Percentiles rank a stretch among this genome's conserved stretches.
These are phyloP conservation scores for Exophiala bonariae DNA, from an alignment of 2,329 filamentous ascomycete species.

Conservation along the genomic window DNA sequence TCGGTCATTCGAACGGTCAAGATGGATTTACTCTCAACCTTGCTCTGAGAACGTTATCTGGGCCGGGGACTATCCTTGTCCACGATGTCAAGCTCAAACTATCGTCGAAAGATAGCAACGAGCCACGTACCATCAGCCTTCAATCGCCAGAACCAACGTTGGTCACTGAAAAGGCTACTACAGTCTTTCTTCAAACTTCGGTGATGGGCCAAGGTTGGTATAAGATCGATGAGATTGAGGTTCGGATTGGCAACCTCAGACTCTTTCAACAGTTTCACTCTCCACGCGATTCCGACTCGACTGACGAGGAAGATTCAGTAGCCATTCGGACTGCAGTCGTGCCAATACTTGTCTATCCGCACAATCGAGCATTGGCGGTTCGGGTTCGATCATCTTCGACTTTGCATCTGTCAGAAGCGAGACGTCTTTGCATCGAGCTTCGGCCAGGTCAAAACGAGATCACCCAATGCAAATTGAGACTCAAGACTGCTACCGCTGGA, in stretches of 20 bases:
- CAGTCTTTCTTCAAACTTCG: constrained; percentile 31
- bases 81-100: constrained; percentile 17
- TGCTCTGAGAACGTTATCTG: constrained; percentile 7
- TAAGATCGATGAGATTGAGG: constrained; percentile 16
- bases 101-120: constrained; percentile 14
- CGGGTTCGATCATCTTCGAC: constrained; percentile 65
- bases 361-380: constrained; percentile 32
- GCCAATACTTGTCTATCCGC: constrained; percentile 25
- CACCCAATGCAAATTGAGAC: constrained; percentile 58
- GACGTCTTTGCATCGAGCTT: constrained; percentile 73
- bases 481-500: constrained; percentile 66
- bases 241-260: constrained; percentile 22
- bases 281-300: constrained; percentile 5
- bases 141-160: constrained; percentile 52
- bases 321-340: constrained; percentile 3
- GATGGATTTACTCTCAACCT: constrained; percentile 76
- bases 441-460: constrained; percentile 33
- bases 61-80: constrained; percentile 8
- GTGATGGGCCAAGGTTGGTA: constrained; percentile 26
- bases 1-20: constrained; percentile 66
- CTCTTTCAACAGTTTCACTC: constrained; percentile 21
- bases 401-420: constrained; percentile 77
- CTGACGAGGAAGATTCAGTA: constrained; percentile 1
- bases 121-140: constrained; percentile 57
- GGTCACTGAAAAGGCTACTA: constrained; percentile 56